Base-by-base conservation (phyloP, 768 basidiomycete genomes). In the Hygrophoropsis aurantiaca region DNA sequence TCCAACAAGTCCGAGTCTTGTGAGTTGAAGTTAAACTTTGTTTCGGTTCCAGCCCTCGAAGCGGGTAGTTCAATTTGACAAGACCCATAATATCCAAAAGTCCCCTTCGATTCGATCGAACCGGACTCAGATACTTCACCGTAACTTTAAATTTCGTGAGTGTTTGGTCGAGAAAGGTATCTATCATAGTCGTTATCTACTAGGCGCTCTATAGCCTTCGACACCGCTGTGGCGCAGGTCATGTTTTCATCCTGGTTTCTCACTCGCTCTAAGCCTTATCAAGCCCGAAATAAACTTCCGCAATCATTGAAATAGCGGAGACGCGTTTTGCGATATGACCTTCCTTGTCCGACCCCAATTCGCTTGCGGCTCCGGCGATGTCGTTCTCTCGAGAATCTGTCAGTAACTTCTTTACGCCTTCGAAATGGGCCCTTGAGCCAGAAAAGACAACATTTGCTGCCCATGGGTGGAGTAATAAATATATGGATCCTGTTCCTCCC, bases 401-500 rank as follows among this genome's bases (percentile, higher is more conserved):
- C 9, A 11, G 47, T 42, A 48, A 43, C 35, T 70, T 65, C 59
- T 53, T 67, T 51, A 67, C 60, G 42, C 62, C 65, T 3, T 69
- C 73, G 10, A 55, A 58, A 20, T 82, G 79, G 82, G 70, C 66
- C 11, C 73, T 85, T 30, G 69, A 79, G 55, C 73, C 77, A 9
- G 73, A 75, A 43, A 62, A 73, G 33, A 74, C 78, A 19, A 76
- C 74, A 18, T 79, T 84, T 54, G 24, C 80, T 74, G 8, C 74
- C 59, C 40, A 74, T 73, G 55, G 74, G 61, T 87, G 84, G 83
- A 74, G 69, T 53, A 90, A 90, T 65, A 77, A 78, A 55, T 87
- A 87, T 58, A 87, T 88, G 81, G 87, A 87, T 52, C 85, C 86
- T 5, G 84, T 87, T 10, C 82, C 83, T 33, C 74, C 66, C 1